Evolutionary conservation across 116 monocot species (phyloP).

Genomic region (Dioscorea cayenensis): DNA sequence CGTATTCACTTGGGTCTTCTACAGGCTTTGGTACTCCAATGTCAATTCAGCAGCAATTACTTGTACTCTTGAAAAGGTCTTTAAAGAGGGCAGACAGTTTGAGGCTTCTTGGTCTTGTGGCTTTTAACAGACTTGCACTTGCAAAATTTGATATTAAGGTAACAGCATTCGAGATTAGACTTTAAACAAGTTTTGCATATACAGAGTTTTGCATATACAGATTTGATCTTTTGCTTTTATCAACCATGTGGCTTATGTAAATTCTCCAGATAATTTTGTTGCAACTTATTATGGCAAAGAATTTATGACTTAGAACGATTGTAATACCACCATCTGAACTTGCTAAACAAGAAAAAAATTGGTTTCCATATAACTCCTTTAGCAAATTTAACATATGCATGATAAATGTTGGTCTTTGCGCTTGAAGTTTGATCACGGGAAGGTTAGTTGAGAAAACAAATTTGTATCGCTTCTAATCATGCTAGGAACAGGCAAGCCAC

Average conservation of each 20-base stretch:
- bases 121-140: slow-evolving; percentile 66
- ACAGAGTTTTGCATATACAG: not conserved
- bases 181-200: not conserved
- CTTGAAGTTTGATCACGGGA: no score
- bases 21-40: slow-evolving; percentile 59
- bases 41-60: slow-evolving; percentile 70
- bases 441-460: no score
- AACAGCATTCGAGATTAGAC: not conserved
- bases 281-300: no score
- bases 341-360: no score
- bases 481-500: no score
- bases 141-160: slow-evolving; percentile 95
- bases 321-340: no score
- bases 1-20: slow-evolving; percentile 58
- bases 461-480: no score
- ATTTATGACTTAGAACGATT: no score
- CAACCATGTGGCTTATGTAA: not conserved
- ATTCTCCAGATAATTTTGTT: no score
- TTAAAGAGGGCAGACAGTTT: slow-evolving; percentile 71
- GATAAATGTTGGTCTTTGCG: no score
- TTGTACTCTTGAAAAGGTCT: slow-evolving; percentile 82
- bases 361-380: no score
- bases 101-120: slow-evolving; percentile 59
- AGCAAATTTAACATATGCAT: no score
- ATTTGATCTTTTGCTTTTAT: not conserved